A percentile compares a stretch with the other conserved stretches of the same genome.
Evolutionary conservation across 2,329 filamentous ascomycete species (phyloP).

Genomic region (Chaetomium globosum): DNA sequence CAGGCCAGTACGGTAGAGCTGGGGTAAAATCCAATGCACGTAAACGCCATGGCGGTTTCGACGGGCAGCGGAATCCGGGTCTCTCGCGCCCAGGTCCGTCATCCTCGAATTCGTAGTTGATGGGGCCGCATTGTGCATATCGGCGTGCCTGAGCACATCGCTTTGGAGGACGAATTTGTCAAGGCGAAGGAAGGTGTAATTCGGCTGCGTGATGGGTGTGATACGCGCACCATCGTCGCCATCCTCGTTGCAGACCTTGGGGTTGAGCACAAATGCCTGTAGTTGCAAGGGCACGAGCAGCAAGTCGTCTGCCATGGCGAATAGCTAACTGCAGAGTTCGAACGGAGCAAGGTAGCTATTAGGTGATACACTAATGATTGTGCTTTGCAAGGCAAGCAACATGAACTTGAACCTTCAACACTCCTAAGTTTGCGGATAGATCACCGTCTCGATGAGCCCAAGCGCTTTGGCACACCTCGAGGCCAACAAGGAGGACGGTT

Average conservation of each 20-base stretch:
- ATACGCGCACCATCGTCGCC: slow-evolving; percentile 6
- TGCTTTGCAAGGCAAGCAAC: no score
- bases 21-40: slow-evolving; percentile 48
- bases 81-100: slow-evolving; percentile 41
- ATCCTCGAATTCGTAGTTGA: slow-evolving; percentile 42
- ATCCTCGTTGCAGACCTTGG: not conserved
- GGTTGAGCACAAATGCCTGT: slow-evolving; percentile 11
- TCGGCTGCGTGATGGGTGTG: slow-evolving; percentile 46
- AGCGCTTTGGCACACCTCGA: no score
- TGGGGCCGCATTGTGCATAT: slow-evolving; percentile 45
- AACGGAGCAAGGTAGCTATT: not conserved
- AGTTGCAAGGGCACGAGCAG: slow-evolving; percentile 10
- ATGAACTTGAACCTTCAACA: no score
- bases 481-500: no score
- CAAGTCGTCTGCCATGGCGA: slow-evolving; percentile 4
- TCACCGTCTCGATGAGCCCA: no score
- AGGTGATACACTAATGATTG: not conserved
- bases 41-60: slow-evolving; percentile 47
- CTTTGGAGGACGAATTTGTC: slow-evolving; percentile 42
- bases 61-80: not conserved
- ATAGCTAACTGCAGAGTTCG: not conserved
- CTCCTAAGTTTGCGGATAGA: no score
- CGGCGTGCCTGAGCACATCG: slow-evolving; percentile 45
- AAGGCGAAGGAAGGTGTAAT: slow-evolving; percentile 50
- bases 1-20: slow-evolving; percentile 42